These are phyloP conservation scores for Alternaria tenuissima DNA, from an alignment of 2,329 filamentous ascomycete genomes.

Conservation along the genomic window DNA sequence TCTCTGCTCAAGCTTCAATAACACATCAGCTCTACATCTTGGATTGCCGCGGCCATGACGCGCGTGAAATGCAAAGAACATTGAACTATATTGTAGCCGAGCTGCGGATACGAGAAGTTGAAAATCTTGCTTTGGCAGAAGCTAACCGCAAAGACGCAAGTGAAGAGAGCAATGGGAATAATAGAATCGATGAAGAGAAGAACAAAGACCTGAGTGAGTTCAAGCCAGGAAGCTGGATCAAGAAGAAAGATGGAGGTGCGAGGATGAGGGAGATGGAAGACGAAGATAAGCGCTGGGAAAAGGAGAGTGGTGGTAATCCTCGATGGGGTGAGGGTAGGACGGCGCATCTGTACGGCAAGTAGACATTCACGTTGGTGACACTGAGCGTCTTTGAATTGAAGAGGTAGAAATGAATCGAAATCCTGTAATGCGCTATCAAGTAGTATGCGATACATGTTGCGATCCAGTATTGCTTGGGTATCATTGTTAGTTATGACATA, in stretches of 20 bases:
- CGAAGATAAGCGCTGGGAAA: slow-evolving; percentile 1
- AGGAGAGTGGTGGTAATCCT: slow-evolving; percentile 1
- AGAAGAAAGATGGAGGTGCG: background rate
- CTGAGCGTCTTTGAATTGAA: background rate
- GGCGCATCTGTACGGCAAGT: background rate
- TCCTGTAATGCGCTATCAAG: slow-evolving; percentile 3
- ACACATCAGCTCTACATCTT: slow-evolving; percentile 5
- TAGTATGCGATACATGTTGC: background rate
- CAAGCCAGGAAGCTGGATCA: background rate
- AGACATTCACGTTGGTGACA: background rate
- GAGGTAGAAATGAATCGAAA: background rate
- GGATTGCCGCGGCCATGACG: slow-evolving; percentile 10
- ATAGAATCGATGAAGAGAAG: background rate
- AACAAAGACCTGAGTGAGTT: background rate
- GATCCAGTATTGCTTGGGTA: slow-evolving; percentile 14
- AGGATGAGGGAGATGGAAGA: slow-evolving; percentile 1
- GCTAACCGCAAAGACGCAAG: background rate
- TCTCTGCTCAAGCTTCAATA: background rate
- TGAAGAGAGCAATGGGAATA: background rate
- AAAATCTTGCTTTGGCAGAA: background rate
- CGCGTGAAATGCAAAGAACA: slow-evolving; percentile 9
- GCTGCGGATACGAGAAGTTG: background rate
- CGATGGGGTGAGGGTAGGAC: slow-evolving; percentile 2
- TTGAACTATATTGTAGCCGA: slow-evolving; percentile 2
- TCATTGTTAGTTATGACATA: slow-evolving; percentile 1